Conservation (phyloP, 129 eudicot genomes). For the Tagetes patula region DNA sequence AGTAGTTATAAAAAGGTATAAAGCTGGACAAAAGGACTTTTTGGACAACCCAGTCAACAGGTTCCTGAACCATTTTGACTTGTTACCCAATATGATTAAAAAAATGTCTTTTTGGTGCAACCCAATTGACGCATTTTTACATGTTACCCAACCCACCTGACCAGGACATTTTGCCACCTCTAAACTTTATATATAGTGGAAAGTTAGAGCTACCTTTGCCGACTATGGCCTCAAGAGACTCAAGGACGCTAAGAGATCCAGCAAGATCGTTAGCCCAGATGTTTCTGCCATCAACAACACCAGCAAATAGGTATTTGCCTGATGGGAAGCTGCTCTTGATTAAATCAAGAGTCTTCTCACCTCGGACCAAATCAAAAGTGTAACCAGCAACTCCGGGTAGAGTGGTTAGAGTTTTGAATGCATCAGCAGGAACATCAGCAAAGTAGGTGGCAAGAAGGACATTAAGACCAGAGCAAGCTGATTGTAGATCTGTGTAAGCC, state of each 20-base stretch:
- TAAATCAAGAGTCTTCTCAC: slow-evolving; percentile 61
- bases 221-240: slow-evolving; percentile 76
- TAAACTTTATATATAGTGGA: not conserved
- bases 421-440: slow-evolving; percentile 78
- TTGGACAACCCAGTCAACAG: not conserved
- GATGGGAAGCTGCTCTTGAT: slow-evolving; percentile 59
- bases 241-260: slow-evolving; percentile 54
- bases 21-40: not conserved
- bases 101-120: too few relatives aligned
- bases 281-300: slow-evolving; percentile 96
- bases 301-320: slow-evolving; percentile 77
- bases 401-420: slow-evolving; percentile 69
- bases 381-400: slow-evolving; percentile 68
- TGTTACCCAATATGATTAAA: too few relatives aligned
- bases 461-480: slow-evolving; percentile 68
- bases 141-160: not conserved
- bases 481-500: slow-evolving; percentile 68
- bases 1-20: too few relatives aligned
- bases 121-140: not conserved
- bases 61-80: not conserved
- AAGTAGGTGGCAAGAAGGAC: slow-evolving; percentile 82
- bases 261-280: slow-evolving; percentile 96
- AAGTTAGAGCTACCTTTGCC: slow-evolving; percentile 64
- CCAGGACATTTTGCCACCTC: not conserved
- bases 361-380: slow-evolving; percentile 90